Conservation (phyloP, 1,284 basidiomycete genomes). For the Melampsora americana region DNA sequence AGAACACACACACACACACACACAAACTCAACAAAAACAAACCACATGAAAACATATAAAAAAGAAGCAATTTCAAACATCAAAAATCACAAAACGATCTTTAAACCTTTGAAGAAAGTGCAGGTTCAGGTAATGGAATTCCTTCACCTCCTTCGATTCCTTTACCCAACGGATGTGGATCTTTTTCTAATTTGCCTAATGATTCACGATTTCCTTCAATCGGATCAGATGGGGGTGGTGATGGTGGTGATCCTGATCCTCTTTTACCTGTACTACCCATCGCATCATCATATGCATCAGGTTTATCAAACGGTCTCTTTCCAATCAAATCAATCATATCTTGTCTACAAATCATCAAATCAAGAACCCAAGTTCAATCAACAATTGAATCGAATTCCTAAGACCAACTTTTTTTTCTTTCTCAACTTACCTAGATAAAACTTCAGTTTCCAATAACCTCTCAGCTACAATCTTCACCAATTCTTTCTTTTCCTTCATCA, state of each 20-base stretch:
- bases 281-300: slow-evolving; percentile 59
- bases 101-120: slow-evolving; percentile 6
- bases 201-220: background rate
- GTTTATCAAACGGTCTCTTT: slow-evolving; percentile 73
- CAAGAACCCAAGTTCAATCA: too few relatives aligned
- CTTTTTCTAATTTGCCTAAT: slow-evolving; percentile 10
- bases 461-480: slow-evolving; percentile 94
- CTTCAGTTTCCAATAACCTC: slow-evolving; percentile 85
- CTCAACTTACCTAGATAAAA: slow-evolving; percentile 80
- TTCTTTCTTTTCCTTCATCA: slow-evolving; percentile 75
- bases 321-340: slow-evolving; percentile 84
- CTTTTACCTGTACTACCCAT: slow-evolving; percentile 30
- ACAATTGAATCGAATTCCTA: too few relatives aligned
- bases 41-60: too few relatives aligned
- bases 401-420: too few relatives aligned
- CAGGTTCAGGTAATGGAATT: slow-evolving; percentile 28
- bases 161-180: slow-evolving; percentile 25
- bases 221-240: background rate
- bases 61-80: too few relatives aligned
- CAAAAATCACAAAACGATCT: too few relatives aligned
- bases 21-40: too few relatives aligned
- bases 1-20: too few relatives aligned
- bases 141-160: slow-evolving; percentile 40
- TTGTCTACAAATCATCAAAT: slow-evolving; percentile 64
- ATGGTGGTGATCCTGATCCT: slow-evolving; percentile 3